Base-by-base conservation (phyloP, 306 rosid genomes). In the Comarum palustre region DNA sequence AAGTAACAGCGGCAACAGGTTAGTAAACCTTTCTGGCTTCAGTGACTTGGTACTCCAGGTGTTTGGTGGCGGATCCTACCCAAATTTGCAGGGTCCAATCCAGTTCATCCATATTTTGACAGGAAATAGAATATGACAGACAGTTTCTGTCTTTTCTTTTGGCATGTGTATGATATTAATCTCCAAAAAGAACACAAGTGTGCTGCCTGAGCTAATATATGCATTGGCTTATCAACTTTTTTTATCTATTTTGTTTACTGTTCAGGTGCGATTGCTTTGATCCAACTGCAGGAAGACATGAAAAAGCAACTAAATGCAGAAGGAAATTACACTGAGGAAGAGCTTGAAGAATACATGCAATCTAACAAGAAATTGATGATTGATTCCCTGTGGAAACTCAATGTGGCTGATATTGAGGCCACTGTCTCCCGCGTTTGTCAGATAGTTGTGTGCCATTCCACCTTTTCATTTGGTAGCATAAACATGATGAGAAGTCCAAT, bases 1-100 rank as follows among this genome's bases (percentile, higher is more conserved):
- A 94, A 80, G 98, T 94, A 73, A 91, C 98, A 69, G 98, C 98
- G 22, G 98, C 98, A 66, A 94, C 98, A 77, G 98, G 98, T 92
- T 74, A 82, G 85, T 66, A 45, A 45, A 65, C 64, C 68, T 68
- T 80, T 42, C 42, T 68, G 58, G 74, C 27, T 48, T 77, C 32
- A 34, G 24, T 65, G 41, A 57, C 68, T 41, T 39, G 59, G 69
- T 32, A 22, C 70, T 61, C 71, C 70, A 47, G 25, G 39, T 58
- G 36, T 34, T 14, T 62, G 19, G 38, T 36, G 70, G 6, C 6
- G 9, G 75, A 54, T 71, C 22, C 39, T 16, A 39, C 75, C 52
- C 66, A 71, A 57, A 24, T 38, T 52, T 13, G 15, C 36, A 52
- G 38, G 41, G 19, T 71, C 39, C 75, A 24, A 55, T 39, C 75